Evolutionary conservation across 2,329 filamentous ascomycete species (phyloP).

Genomic region (Beauveria asiatica): DNA sequence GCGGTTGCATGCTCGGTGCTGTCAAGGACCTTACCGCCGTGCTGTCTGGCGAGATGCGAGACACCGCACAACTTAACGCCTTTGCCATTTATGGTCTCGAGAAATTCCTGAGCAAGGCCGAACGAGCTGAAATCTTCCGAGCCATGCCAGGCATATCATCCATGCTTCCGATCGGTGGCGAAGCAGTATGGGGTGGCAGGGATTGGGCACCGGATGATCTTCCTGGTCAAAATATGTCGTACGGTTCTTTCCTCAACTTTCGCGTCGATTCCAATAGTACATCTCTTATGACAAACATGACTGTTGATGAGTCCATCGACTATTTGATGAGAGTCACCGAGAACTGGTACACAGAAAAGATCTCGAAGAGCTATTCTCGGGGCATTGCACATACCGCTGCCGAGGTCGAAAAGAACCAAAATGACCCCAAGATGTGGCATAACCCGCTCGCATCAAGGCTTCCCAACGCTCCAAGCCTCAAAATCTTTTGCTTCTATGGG

Average conservation of each 20-base stretch:
- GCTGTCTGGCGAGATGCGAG: slow-evolving; percentile 94
- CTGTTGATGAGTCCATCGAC: slow-evolving; percentile 64
- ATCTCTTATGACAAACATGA: slow-evolving; percentile 65
- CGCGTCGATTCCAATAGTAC: slow-evolving; percentile 56
- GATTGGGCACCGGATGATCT: slow-evolving; percentile 83
- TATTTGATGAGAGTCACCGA: slow-evolving; percentile 75
- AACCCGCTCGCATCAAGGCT: slow-evolving; percentile 88
- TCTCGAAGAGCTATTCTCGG: slow-evolving; percentile 72
- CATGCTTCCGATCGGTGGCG: slow-evolving; percentile 91
- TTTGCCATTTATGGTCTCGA: slow-evolving; percentile 96
- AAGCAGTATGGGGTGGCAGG: slow-evolving; percentile 87
- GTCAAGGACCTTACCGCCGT: slow-evolving; percentile 85
- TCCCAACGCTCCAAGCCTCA: slow-evolving; percentile 78
- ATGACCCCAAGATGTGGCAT: slow-evolving; percentile 77
- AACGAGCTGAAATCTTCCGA: slow-evolving; percentile 87
- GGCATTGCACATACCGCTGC: slow-evolving; percentile 72
- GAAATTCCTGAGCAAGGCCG: slow-evolving; percentile 84
- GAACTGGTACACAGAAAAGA: slow-evolving; percentile 72
- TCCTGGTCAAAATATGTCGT: slow-evolving; percentile 63
- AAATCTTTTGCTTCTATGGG: slow-evolving; percentile 96
- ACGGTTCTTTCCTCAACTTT: slow-evolving; percentile 80
- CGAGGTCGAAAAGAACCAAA: slow-evolving; percentile 75
- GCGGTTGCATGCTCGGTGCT: slow-evolving; percentile 93
- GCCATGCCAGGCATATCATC: slow-evolving; percentile 95
- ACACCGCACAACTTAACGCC: slow-evolving; percentile 91